Percentiles rank a stretch among this genome's conserved stretches.
Conservation (phyloP, 192 early-diverging fungal species). For the Glomus cerebriforme region DNA sequence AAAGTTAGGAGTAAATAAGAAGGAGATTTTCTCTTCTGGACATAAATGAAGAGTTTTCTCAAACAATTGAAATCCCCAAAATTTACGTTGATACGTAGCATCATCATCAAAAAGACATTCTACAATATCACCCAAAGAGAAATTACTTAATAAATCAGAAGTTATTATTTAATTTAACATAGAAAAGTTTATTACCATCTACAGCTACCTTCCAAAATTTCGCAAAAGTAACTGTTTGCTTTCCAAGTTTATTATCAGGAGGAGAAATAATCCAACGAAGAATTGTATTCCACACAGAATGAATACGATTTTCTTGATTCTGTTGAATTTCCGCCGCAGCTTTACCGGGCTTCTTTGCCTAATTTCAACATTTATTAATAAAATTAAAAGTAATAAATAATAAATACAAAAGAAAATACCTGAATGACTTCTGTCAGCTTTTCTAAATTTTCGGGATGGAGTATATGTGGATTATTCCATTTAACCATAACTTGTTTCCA, state of each 20-base stretch:
- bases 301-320: constrained; percentile 58
- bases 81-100: constrained; percentile 81
- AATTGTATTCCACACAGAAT: constrained; percentile 49
- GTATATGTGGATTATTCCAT: background rate
- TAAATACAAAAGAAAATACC: background rate
- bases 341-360: background rate
- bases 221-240: constrained; percentile 56
- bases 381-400: background rate
- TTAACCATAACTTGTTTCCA: background rate
- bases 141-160: background rate
- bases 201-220: constrained; percentile 81
- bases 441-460: constrained; percentile 15
- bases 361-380: background rate
- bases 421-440: constrained; percentile 16
- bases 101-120: constrained; percentile 74
- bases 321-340: background rate
- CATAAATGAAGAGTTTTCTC: constrained; percentile 64
- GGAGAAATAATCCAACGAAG: background rate
- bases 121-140: constrained; percentile 33
- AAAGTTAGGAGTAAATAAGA: constrained; percentile 81
- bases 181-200: constrained; percentile 54
- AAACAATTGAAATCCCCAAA: constrained; percentile 87
- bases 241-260: no score
- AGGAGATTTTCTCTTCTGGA: constrained; percentile 58
- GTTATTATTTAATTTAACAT: background rate